Conservation (phyloP, 768 basidiomycete species). For the Trametes gibbosa region DNA sequence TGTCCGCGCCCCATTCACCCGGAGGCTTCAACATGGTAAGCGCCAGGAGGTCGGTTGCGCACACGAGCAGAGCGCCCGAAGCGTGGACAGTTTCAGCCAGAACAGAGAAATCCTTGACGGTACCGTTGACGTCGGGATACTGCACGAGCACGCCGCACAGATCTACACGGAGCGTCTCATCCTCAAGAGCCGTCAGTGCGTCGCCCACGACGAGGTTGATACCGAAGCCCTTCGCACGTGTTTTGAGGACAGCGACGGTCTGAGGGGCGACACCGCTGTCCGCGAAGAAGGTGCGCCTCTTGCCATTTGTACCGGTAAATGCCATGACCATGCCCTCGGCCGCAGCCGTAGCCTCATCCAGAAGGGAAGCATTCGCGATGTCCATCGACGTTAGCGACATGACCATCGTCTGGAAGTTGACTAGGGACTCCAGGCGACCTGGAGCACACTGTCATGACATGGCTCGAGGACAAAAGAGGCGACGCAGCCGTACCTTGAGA, state of each 20-base stretch:
- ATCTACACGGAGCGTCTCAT: conserved; percentile 53
- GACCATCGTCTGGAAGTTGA: conserved; percentile 97
- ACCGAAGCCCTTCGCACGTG: conserved; percentile 91
- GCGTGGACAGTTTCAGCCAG: conserved; percentile 70
- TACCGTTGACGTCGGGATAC: conserved; percentile 90
- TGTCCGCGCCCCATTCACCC: conserved; percentile 98
- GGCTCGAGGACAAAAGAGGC: neutral
- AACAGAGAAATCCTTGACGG: conserved; percentile 66
- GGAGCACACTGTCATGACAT: neutral
- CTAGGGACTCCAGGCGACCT: conserved; percentile 94
- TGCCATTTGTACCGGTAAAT: conserved; percentile 61
- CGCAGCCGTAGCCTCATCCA: conserved; percentile 94
- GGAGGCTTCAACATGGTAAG: conserved; percentile 92
- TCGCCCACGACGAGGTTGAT: conserved; percentile 78
- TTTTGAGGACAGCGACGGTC: conserved; percentile 84
- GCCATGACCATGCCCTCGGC: conserved; percentile 98
- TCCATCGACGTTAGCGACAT: conserved; percentile 93
- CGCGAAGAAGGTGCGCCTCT: conserved; percentile 82
- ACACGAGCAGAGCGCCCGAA: conserved; percentile 76
- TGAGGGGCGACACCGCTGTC: conserved; percentile 83
- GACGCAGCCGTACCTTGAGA: conserved; percentile 71
- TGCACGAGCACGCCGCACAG: conserved; percentile 89
- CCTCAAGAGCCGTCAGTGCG: conserved; percentile 45
- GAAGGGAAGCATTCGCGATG: conserved; percentile 91
- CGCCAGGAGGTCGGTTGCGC: conserved; percentile 90